phyloP scores from a whole-genome alignment of 352 stramenopile species.

The Blastocystis sp. region DNA sequence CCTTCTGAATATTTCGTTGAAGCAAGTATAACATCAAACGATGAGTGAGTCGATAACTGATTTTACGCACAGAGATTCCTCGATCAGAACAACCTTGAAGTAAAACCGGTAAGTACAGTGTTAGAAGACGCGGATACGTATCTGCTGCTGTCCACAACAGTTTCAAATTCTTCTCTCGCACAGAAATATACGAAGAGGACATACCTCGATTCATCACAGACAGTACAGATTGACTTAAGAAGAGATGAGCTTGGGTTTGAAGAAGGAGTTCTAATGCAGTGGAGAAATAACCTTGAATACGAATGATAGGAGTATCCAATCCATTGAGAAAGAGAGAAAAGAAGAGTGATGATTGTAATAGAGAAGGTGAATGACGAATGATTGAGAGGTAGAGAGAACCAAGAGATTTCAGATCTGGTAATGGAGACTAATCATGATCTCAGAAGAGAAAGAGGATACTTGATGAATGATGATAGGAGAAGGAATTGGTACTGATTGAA shows the following conservation, averaged over 20 bases:
- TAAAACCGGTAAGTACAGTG: not conserved
- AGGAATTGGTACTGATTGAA: not conserved
- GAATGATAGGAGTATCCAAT: not conserved
- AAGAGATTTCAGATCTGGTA: not conserved
- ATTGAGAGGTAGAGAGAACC: not conserved
- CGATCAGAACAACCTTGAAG: not conserved
- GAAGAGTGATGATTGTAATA: not conserved
- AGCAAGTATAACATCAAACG: not conserved
- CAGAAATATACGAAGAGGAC: conserved; percentile 35
- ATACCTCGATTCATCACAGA: conserved; percentile 6
- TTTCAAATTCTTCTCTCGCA: conserved; percentile 27
- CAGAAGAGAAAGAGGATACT: not conserved
- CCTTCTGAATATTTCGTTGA: not conserved
- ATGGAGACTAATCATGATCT: not conserved
- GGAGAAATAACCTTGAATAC: conserved; percentile 14
- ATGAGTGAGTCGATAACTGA: not conserved
- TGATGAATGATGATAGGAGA: not conserved
- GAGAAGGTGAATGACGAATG: not conserved
- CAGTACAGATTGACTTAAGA: not conserved
- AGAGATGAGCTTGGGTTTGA: not conserved
- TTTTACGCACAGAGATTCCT: not conserved
- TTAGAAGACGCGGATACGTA: not conserved
- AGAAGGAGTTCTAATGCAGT: not conserved
- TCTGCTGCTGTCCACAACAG: not conserved
- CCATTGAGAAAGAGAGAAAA: conserved; percentile 9